These are phyloP conservation scores for Xylaria polymorpha DNA, from an alignment of 2,329 filamentous ascomycete genomes.

Conservation along the genomic window DNA sequence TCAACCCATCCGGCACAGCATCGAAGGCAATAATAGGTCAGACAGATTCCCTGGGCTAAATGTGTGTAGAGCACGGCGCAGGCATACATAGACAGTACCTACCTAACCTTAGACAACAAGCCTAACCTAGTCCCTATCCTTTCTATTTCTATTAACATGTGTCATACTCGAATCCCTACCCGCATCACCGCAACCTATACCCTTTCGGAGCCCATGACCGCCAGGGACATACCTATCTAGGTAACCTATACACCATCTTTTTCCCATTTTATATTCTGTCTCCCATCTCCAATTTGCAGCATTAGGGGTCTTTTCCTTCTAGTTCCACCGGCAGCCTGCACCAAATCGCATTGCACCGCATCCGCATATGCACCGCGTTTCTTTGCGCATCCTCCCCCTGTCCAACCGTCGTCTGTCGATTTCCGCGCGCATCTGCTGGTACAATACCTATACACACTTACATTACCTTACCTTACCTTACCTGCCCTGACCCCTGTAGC, in stretches of 20 bases:
- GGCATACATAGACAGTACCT: background rate
- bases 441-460: too few species aligned
- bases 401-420: constrained; percentile 31
- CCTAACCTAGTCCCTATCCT: background rate
- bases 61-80: background rate
- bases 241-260: constrained; percentile 24
- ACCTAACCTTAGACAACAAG: background rate
- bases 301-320: constrained; percentile 12
- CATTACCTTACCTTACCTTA: constrained; percentile 1
- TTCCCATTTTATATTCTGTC: constrained; percentile 18
- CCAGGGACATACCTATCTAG: constrained; percentile 31
- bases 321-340: constrained; percentile 22
- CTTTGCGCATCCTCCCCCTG: constrained; percentile 30
- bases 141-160: constrained; percentile 7
- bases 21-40: constrained; percentile 6
- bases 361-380: constrained; percentile 38
- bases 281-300: constrained; percentile 6
- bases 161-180: constrained; percentile 19
- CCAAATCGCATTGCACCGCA: constrained; percentile 35
- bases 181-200: constrained; percentile 19
- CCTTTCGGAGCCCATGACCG: constrained; percentile 17
- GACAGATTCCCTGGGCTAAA: background rate
- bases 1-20: background rate
- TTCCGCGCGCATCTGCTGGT: constrained; percentile 35
- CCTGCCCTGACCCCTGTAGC: constrained; percentile 21